Evolutionary conservation across 768 basidiomycete genomes (phyloP), one percentile per base, ranked within the genome.

Genomic region (Amanita pallidorosea): DNA sequence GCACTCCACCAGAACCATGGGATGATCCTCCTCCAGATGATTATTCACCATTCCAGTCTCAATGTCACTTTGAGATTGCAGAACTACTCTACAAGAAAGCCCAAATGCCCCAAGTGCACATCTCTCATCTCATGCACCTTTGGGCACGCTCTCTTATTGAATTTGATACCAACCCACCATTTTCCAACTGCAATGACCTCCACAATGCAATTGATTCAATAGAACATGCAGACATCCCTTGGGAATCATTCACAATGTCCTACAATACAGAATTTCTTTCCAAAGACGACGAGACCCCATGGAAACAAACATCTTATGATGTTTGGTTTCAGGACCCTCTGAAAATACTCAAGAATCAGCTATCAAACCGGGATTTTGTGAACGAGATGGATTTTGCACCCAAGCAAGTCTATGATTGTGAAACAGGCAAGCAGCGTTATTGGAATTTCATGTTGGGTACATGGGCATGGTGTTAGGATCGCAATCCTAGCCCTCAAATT

Each of bases 221-320:
- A 69, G 7, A 66, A 67, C 25, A 58, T 60, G 9, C 62, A 66
- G 18, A 47, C 36, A 18, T 47, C 8, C 31, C 45, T 0, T 76
- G 73, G 72, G n/a, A 63, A 8, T 40, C 48, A 40, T 49, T 49
- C 27, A 47, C 25, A 7, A 8, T 53, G 1, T 47, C 36, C 2
- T 42, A 27, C 17, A n/a, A 34, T 13, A 7, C 20, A 7, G 49
- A 20, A 25, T 22, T 25, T 8, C 4, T 27, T 5, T 27, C 35
- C 3, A 37, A 42, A 2, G 37, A 13, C 7, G 35, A 49, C 11
- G 40, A 7, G 54, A 18, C 22, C 4, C 31, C 56, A 7, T 67
- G 64, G 65, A 67, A 63, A 57, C 48, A 51, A 0, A 46, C 57
- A 27, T 45, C 46, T 2, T 66, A 58, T 27, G 56, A 64, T 20